Percentiles rank a stretch among this genome's conserved stretches.
Conservation (phyloP, 2,329 filamentous ascomycete species). For the Stachybotrys chartarum region DNA sequence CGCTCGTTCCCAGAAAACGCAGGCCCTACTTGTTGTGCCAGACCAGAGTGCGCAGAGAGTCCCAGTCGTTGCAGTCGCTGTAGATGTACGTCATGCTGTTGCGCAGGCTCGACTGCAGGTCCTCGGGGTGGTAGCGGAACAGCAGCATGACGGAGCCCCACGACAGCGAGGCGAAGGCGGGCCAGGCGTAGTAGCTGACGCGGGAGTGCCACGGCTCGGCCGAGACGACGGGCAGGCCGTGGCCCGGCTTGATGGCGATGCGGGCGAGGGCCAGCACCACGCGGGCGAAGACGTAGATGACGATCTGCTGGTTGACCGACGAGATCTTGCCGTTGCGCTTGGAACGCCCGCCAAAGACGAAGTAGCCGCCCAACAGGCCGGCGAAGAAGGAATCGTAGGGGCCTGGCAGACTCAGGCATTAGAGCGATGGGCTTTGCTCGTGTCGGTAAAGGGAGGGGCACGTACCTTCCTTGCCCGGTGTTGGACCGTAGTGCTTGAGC, state of each 20-base stretch:
- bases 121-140: conserved; percentile 86
- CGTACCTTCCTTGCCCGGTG: conserved; percentile 51
- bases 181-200: conserved; percentile 75
- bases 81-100: conserved; percentile 99
- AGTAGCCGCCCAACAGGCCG: conserved; percentile 82
- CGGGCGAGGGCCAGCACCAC: conserved; percentile 80
- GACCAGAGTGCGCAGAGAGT: conserved; percentile 74
- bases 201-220: conserved; percentile 35
- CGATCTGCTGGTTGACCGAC: conserved; percentile 90
- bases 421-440: no score
- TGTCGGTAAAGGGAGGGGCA: conserved; percentile 19
- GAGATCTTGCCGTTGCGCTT: conserved; percentile 61
- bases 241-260: conserved; percentile 63
- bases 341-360: conserved; percentile 71
- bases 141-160: conserved; percentile 96
- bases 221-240: conserved; percentile 43
- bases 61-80: conserved; percentile 81
- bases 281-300: conserved; percentile 94
- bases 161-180: conserved; percentile 80
- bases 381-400: conserved; percentile 80
- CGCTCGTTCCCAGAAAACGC: no score
- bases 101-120: conserved; percentile 81
- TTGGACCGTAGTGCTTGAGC: conserved; percentile 55
- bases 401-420: conserved; percentile 27
- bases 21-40: conserved; percentile 66